Evolutionary conservation across 1,139 yeast species (phyloP).

Genomic region (Scheffersomyces segobiensis): DNA sequence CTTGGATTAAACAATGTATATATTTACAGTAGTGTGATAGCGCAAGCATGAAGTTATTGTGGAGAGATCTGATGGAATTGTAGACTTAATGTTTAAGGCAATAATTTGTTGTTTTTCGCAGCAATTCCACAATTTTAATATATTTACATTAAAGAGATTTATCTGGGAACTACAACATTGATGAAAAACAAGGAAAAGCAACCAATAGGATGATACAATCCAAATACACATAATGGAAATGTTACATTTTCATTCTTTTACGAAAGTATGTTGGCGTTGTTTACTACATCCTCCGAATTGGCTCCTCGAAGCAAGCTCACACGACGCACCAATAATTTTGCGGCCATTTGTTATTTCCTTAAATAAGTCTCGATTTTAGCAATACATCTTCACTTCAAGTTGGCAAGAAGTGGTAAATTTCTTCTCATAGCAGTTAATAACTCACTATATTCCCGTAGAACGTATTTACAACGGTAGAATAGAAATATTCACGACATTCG

Average conservation of each 20-base stretch:
- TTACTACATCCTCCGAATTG: background rate
- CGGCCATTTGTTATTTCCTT: background rate
- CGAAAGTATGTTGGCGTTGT: background rate
- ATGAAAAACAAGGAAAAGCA: no score
- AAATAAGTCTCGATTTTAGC: background rate
- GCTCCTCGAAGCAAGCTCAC: background rate
- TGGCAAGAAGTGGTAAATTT: no score
- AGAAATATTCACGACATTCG: background rate
- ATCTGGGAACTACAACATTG: no score
- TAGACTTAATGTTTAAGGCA: background rate
- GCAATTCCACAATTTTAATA: background rate
- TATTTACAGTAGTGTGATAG: background rate
- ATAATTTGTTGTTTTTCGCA: background rate
- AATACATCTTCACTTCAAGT: background rate
- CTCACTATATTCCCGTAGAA: background rate
- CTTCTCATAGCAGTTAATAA: background rate
- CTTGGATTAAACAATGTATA: slow-evolving; percentile 23
- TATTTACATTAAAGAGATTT: no score
- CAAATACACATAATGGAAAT: no score
- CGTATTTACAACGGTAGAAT: no score
- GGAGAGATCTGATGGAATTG: background rate
- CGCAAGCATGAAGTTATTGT: background rate
- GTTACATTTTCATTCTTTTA: background rate
- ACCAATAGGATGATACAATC: no score
- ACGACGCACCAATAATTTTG: background rate